phyloP scores from a whole-genome alignment of 1,284 basidiomycete species.

The Boletus semigastroideus region DNA sequence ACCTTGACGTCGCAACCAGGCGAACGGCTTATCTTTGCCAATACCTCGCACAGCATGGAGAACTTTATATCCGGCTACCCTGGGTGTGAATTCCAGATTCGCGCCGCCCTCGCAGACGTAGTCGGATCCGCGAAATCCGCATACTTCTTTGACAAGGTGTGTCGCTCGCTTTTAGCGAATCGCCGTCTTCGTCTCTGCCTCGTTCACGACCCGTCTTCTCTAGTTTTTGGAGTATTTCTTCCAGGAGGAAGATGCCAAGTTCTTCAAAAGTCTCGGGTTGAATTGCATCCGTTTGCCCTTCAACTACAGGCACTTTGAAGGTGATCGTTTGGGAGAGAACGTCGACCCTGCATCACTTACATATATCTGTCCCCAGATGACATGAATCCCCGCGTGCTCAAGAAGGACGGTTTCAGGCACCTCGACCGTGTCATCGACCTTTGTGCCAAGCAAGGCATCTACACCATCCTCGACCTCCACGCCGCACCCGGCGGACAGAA shows the following conservation, averaged over 20 bases:
- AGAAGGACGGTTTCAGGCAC: slow-evolving; percentile 60
- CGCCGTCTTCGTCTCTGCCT: background rate
- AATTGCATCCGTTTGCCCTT: slow-evolving; percentile 72
- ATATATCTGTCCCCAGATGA: slow-evolving; percentile 44
- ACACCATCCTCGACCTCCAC: slow-evolving; percentile 64
- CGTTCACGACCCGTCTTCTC: background rate
- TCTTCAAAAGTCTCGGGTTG: slow-evolving; percentile 67
- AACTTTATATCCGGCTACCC: slow-evolving; percentile 64
- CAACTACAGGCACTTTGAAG: slow-evolving; percentile 69
- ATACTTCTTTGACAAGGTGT: slow-evolving; percentile 76
- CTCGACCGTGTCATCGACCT: slow-evolving; percentile 57
- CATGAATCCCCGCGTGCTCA: slow-evolving; percentile 62
- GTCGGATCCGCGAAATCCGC: slow-evolving; percentile 68
- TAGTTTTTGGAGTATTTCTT: slow-evolving; percentile 78
- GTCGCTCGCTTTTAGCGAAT: slow-evolving; percentile 10
- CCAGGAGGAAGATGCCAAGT: slow-evolving; percentile 64
- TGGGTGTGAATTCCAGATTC: slow-evolving; percentile 64
- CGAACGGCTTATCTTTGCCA: slow-evolving; percentile 5
- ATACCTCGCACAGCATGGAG: slow-evolving; percentile 47
- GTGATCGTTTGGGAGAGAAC: slow-evolving; percentile 23
- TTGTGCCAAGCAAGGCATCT: slow-evolving; percentile 59
- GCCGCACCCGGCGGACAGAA: slow-evolving; percentile 62
- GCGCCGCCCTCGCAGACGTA: slow-evolving; percentile 61
- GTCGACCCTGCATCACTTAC: background rate
- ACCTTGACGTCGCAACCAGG: slow-evolving; percentile 7